Evolutionary conservation across 192 early-diverging fungal genomes (phyloP), one percentile per base, ranked within the genome.

Genomic region (Podila horticola): DNA sequence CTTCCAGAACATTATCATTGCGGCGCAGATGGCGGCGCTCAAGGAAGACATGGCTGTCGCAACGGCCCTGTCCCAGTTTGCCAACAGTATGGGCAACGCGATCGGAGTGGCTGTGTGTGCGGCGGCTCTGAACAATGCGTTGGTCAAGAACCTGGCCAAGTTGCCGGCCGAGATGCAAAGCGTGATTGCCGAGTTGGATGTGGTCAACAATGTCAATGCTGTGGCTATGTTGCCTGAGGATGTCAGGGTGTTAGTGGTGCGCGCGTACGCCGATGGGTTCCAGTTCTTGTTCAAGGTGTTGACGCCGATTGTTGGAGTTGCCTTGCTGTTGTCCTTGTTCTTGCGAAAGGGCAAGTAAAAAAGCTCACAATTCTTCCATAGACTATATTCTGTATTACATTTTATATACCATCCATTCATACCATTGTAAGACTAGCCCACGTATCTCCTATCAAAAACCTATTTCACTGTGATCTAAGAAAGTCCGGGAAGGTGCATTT

Each of bases 1-100:
- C 61, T 84, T 94, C 66, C 94, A 95, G 83, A 91, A 89, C n/a
- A 86, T 90, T 15, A 76, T 89, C 36, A 76, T 96, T 10, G 86
- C 87, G 20, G 85, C 87, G 28, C 95, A 97, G 73, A 83, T 90
- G 3, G 74, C 88, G 24, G 93, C 94, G 19, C 49, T 63, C 4
- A 58, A 83, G 13, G 66, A 75, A 31, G 84, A 92, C 55, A 86
- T 95, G 62, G 93, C 93, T 0, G 72, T 90, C 24, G 87, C 87
- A 0, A 94, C 93, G 13, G 83, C 92, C 0, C 64, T 91, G 19
- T 82, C 82, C 29, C 75, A 86, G 30, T 95, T 94, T 64, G 86
- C 88, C 67, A 86, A 92, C 62, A 75, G 79, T 29, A 72, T 75
- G 64, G 52, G 81, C 22, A 9, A 29, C 59, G 64, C 79, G 15